These are phyloP conservation scores for Eucalyptus marginata DNA, from an alignment of 345 rosid genomes.

Conservation along the genomic window DNA sequence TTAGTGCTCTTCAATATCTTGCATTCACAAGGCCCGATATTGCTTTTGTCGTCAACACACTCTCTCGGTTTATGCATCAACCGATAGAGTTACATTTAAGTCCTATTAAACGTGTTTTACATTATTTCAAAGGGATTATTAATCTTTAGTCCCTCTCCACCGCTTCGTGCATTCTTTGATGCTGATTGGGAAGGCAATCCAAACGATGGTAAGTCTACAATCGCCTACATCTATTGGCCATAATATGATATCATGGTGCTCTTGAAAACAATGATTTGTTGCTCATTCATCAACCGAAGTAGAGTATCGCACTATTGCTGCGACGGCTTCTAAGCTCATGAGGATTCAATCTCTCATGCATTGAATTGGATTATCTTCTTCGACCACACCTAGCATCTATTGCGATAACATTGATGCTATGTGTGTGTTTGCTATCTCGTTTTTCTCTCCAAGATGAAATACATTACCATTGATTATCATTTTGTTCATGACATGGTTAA, in stretches of 20 bases:
- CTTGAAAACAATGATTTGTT: not conserved
- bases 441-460: not conserved
- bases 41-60: not conserved
- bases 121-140: not conserved
- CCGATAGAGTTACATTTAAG: not conserved
- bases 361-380: not conserved
- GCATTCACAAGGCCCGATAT: not conserved
- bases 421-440: not conserved
- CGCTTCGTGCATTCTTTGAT: not conserved
- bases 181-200: not conserved
- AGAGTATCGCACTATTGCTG: not conserved
- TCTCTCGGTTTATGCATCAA: not conserved
- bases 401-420: not conserved
- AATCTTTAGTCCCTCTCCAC: not conserved
- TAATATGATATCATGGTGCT: not conserved
- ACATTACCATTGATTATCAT: not conserved
- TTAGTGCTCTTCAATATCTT: not conserved
- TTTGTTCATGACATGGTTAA: not conserved
- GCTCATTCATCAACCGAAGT: not conserved
- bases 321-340: accelerated
- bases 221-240: not conserved
- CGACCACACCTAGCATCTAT: not conserved
- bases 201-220: not conserved
- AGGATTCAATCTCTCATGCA: not conserved
- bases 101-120: not conserved